A percentile compares a stretch with the other conserved stretches of the same genome.
Evolutionary conservation across 2,329 filamentous ascomycete species (phyloP).

Genomic region (Nannizziopsis arthrosporioides): DNA sequence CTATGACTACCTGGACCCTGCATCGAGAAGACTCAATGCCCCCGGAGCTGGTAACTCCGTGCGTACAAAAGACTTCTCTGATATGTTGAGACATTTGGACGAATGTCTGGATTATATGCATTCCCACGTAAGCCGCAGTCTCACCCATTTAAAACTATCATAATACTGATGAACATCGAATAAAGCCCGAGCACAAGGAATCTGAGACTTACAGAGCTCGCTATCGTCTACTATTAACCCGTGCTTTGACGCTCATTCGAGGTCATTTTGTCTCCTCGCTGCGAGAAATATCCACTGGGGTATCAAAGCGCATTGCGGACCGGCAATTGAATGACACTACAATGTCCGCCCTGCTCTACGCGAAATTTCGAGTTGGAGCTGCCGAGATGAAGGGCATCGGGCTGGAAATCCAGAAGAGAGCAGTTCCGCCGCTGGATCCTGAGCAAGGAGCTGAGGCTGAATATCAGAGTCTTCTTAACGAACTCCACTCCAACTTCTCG

Average conservation of each 20-base stretch:
- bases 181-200: slow-evolving; percentile 68
- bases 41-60: slow-evolving; percentile 80
- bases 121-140: slow-evolving; percentile 51
- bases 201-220: slow-evolving; percentile 76
- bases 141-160: slow-evolving; percentile 7
- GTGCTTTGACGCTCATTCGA: slow-evolving; percentile 54
- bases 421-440: slow-evolving; percentile 48
- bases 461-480: slow-evolving; percentile 54
- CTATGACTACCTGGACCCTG: slow-evolving; percentile 85
- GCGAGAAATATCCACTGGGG: slow-evolving; percentile 51
- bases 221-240: slow-evolving; percentile 68
- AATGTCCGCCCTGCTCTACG: slow-evolving; percentile 58
- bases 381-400: slow-evolving; percentile 55
- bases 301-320: slow-evolving; percentile 52
- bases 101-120: slow-evolving; percentile 90
- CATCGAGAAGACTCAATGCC: slow-evolving; percentile 80
- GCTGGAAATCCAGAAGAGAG: slow-evolving; percentile 55
- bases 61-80: slow-evolving; percentile 69
- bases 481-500: slow-evolving; percentile 53
- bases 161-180: slow-evolving; percentile 16
- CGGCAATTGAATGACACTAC: slow-evolving; percentile 60
- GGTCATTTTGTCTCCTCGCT: slow-evolving; percentile 54
- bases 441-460: slow-evolving; percentile 49
- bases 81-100: slow-evolving; percentile 79
- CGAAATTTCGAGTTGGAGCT: slow-evolving; percentile 57